These are phyloP conservation scores for Teratosphaeria viscida DNA, from an alignment of 2,329 filamentous ascomycete genomes.

Conservation along the genomic window DNA sequence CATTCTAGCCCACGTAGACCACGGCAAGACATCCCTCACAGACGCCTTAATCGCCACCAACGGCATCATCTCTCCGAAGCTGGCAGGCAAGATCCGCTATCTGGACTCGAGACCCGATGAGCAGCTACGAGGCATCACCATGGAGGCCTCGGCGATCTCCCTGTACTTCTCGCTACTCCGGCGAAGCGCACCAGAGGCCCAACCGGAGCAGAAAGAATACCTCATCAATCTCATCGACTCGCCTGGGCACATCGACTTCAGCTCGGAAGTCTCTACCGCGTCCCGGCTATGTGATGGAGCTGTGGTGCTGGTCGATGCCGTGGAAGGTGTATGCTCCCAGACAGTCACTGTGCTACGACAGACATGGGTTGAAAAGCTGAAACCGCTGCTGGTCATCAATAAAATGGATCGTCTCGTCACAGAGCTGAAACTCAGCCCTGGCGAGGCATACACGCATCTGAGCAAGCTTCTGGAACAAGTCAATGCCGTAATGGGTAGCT, in stretches of 20 bases:
- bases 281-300: constrained; percentile 91
- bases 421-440: constrained; percentile 85
- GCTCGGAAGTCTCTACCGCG: constrained; percentile 92
- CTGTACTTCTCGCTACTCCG: constrained; percentile 88
- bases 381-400: constrained; percentile 90
- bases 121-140: constrained; percentile 93
- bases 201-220: constrained; percentile 65
- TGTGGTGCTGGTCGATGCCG: constrained; percentile 86
- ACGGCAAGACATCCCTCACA: constrained; percentile 95
- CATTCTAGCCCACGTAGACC: constrained; percentile 93
- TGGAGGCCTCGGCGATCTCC: constrained; percentile 98
- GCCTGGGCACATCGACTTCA: constrained; percentile 96
- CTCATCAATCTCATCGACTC: constrained; percentile 97
- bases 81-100: constrained; percentile 96
- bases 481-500: constrained; percentile 92
- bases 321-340: constrained; percentile 96
- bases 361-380: constrained; percentile 90
- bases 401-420: constrained; percentile 95
- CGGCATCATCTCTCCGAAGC: constrained; percentile 95
- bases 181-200: constrained; percentile 47
- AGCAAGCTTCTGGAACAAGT: constrained; percentile 88
- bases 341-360: constrained; percentile 94
- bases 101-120: constrained; percentile 94
- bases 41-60: constrained; percentile 96
- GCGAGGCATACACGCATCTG: constrained; percentile 80